A percentile compares a stretch with the other conserved stretches of the same genome.
These are phyloP conservation scores for Apiospora aurea DNA, from an alignment of 2,329 filamentous ascomycete genomes.

Conservation along the genomic window DNA sequence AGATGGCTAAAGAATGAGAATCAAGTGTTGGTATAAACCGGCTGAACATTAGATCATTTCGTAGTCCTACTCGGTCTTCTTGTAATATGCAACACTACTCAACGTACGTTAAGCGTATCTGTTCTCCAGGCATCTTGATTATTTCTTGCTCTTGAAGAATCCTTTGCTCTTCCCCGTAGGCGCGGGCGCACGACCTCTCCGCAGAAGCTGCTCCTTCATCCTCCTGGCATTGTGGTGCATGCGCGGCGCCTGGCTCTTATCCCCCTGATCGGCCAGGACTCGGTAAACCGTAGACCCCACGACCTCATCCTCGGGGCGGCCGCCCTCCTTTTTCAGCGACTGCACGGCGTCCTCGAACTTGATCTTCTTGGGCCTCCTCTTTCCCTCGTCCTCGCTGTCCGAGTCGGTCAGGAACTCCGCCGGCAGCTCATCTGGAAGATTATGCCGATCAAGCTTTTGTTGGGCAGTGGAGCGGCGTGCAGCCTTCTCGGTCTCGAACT, in stretches of 20 bases:
- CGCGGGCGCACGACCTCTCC: slow-evolving; percentile 49
- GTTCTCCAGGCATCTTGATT: background rate
- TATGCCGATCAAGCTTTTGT: slow-evolving; percentile 41
- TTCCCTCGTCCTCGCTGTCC: slow-evolving; percentile 35
- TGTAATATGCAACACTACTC: background rate
- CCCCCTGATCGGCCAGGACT: slow-evolving; percentile 52
- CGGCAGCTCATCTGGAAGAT: slow-evolving; percentile 56
- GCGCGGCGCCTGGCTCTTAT: slow-evolving; percentile 58
- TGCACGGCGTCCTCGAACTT: slow-evolving; percentile 52
- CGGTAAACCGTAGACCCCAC: slow-evolving; percentile 63
- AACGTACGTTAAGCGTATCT: background rate
- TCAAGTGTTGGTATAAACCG: background rate
- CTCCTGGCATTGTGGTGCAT: slow-evolving; percentile 49
- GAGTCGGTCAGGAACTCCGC: slow-evolving; percentile 62
- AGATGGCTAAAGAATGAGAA: background rate
- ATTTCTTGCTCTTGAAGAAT: slow-evolving; percentile 50
- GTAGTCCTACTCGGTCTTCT: background rate
- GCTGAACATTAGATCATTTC: background rate
- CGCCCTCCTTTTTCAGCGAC: slow-evolving; percentile 46
- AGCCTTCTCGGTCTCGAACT: slow-evolving; percentile 27
- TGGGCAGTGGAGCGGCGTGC: slow-evolving; percentile 32
- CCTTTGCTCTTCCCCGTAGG: slow-evolving; percentile 45
- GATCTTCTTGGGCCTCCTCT: slow-evolving; percentile 49
- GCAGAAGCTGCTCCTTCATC: slow-evolving; percentile 54
- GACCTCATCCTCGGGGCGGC: slow-evolving; percentile 53